Evolutionary conservation across 140 eudicot species (phyloP), one percentile per base, ranked within the genome.

Genomic region (Senecio squalidus): DNA sequence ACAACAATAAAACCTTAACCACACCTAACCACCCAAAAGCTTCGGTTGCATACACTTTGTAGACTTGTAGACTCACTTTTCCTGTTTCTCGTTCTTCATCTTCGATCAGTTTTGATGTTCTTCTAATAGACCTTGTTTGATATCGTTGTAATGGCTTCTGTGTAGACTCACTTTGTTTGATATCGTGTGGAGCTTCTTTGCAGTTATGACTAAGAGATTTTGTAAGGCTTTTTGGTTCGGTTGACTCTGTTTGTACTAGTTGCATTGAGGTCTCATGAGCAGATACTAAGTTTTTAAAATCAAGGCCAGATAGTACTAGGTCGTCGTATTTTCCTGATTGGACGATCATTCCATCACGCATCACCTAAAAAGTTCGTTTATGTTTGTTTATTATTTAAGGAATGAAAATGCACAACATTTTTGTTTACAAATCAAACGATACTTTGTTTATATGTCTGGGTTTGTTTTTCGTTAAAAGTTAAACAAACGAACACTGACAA

Each of bases 61-160:
- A 86, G 21, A 84, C 84, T 1, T 64, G 67, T 14, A 77, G 58
- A 66, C 84, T 84, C 28, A 91, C 86, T 17, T 58, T 68, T 40
- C 98, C 96, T 14, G 81, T 83, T 72, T 81, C 96, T 62, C 86
- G 78, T 67, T 84, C 95, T 46, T 92, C 98, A 3, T 86, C 96
- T 34, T 91, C 75, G 1, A 91, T 81, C 63, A 91, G 82, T 74
- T 86, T 91, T 14, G 94, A 74, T 53, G 55, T 76, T 8, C 79
- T 84, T 71, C 50, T 67, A 3, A 58, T 70, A 4, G 94, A 75
- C 18, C 71, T 71, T 2, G 80, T 60, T 18, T n/a, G 67, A 9
- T 67, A 72, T 66, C 54, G 74, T 2, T 60, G 80, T 31, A 64
- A 9, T 22, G 85, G 20, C 29, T 44, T 68, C 4, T 60, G 70